Evolutionary conservation across 805 yeast genomes (phyloP), one percentile per base, ranked within the genome.

Genomic region (Blastobotrys attinorum): DNA sequence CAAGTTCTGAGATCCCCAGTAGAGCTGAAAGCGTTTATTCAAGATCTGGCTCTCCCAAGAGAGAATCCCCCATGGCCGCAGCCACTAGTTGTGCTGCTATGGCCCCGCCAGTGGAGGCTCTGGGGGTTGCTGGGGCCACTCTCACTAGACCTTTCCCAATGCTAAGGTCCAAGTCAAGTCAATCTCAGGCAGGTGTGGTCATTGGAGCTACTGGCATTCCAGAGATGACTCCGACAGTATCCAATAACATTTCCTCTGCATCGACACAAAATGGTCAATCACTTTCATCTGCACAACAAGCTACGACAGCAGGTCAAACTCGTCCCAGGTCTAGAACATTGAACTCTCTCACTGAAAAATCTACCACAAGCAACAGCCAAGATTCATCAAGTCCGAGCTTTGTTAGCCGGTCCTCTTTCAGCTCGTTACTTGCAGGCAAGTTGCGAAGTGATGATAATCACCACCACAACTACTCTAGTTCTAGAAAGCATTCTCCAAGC

Each of bases 251-350:
- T 15, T n/a, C 11, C 8, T 25, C 31, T n/a, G 16, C 5, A 31
- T n/a, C 36, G 20, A 32, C 36, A 15, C 15, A 16, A 32, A n/a
- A 32, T 16, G 20, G 4, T 4, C 11, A 17, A 32, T 15, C 10
- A 5, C 33, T 5, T 15, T 17, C 10, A 31, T 15, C 36, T 16
- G 10, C 21, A 4, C 21, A 5, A n/a, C 21, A n/a, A 32, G 31
- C 31, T 25, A 13, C 31, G 4, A 17, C 33, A 5, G 15, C 36
- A 8, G 22, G 11, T 13, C n/a, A 15, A 16, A 43, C 15, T 7
- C 34, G 55, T 22, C 55, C 50, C n/a, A 38, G 55, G 21, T 43
- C 49, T 27, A 38, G 47, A 15, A 51, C 55, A 5, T 41, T 51
- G 34, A 48, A 52, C n/a, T 48, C 55, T 2, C 40, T 50, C 2